These are phyloP conservation scores for Linnemannia zychae DNA, from an alignment of 192 early-diverging fungal genomes.

Conservation along the genomic window DNA sequence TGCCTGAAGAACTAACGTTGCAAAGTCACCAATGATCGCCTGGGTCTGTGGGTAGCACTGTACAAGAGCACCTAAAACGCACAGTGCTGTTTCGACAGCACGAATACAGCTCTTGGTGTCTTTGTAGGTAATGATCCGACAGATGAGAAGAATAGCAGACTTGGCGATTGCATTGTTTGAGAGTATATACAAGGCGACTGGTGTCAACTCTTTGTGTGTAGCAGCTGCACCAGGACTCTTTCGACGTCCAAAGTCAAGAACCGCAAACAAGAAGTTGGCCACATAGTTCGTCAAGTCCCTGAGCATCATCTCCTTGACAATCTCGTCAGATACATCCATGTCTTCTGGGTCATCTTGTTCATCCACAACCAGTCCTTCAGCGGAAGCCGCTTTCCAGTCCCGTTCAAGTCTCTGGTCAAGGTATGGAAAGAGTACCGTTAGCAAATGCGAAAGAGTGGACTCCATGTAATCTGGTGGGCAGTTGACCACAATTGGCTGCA, in stretches of 20 bases:
- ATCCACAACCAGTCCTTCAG: slow-evolving; percentile 45
- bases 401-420: slow-evolving; percentile 41
- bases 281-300: slow-evolving; percentile 36
- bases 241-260: slow-evolving; percentile 27
- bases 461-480: slow-evolving; percentile 35
- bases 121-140: slow-evolving; percentile 44
- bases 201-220: slow-evolving; percentile 33
- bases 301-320: slow-evolving; percentile 39
- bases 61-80: slow-evolving; percentile 23
- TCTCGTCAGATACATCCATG: slow-evolving; percentile 41
- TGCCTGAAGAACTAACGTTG: slow-evolving; percentile 28
- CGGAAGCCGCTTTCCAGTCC: slow-evolving; percentile 45
- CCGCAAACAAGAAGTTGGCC: slow-evolving; percentile 20
- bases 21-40: slow-evolving; percentile 14
- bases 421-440: slow-evolving; percentile 45
- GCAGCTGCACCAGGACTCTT: not conserved
- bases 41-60: slow-evolving; percentile 37
- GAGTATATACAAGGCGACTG: slow-evolving; percentile 22
- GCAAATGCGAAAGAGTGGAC: slow-evolving; percentile 22
- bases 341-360: slow-evolving; percentile 37
- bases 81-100: slow-evolving; percentile 20
- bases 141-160: slow-evolving; percentile 25
- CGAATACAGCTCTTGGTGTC: slow-evolving; percentile 35
- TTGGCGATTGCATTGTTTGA: slow-evolving; percentile 24
- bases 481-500: slow-evolving; percentile 46